Percentiles rank a stretch among this genome's conserved stretches.
Evolutionary conservation across 2,329 filamentous ascomycete species (phyloP).

Genomic region (Colletotrichum destructivum): DNA sequence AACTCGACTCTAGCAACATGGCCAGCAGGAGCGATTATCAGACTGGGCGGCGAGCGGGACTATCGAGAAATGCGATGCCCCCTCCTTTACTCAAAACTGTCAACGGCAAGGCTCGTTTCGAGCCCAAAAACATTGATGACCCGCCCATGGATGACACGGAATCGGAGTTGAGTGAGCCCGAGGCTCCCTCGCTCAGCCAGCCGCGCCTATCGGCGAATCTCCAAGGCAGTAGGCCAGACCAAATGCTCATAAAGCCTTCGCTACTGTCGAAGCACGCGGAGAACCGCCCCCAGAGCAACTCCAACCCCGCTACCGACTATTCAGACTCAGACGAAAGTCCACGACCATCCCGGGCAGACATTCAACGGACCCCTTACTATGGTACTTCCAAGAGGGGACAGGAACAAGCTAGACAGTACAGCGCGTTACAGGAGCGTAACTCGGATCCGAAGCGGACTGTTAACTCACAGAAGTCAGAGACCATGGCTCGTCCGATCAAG

Average conservation of each 20-base stretch:
- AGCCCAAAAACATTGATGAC: background rate
- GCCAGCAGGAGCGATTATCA: background rate
- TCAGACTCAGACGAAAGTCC: constrained; percentile 16
- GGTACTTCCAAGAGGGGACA: constrained; percentile 23
- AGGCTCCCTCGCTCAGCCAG: background rate
- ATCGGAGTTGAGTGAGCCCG: constrained; percentile 23
- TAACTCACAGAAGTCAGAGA: constrained; percentile 3
- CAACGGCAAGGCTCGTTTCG: background rate
- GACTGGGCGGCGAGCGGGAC: constrained; percentile 5
- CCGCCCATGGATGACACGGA: constrained; percentile 21
- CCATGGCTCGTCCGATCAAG: constrained; percentile 15
- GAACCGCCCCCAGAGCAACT: background rate
- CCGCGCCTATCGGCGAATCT: background rate
- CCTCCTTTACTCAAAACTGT: background rate
- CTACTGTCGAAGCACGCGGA: background rate
- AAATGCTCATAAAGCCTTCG: background rate
- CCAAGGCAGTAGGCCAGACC: background rate
- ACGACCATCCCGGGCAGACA: constrained; percentile 11
- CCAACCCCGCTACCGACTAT: background rate
- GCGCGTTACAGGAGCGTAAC: constrained; percentile 15
- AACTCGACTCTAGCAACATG: constrained; percentile 4
- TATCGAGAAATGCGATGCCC: background rate
- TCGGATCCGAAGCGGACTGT: background rate
- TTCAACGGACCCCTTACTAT: constrained; percentile 11
- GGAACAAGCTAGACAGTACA: constrained; percentile 17